Evolutionary conservation across 257 asterid species (phyloP).

Genomic region (Echites panduratus): DNA sequence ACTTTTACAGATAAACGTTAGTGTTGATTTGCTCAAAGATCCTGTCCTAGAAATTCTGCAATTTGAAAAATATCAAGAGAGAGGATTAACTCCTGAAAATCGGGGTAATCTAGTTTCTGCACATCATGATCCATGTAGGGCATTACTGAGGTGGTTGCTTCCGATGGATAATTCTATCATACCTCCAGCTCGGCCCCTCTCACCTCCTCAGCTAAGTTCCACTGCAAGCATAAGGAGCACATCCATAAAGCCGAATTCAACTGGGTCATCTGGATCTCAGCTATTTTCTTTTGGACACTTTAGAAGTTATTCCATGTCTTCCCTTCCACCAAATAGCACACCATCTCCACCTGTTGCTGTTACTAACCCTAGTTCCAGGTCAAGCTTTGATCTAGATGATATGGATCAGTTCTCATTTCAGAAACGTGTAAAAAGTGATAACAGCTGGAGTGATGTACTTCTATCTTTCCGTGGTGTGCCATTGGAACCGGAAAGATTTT

Average conservation of each 20-base stretch:
- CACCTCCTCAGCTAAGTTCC: constrained; percentile 67
- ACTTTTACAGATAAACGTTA: constrained; percentile 87
- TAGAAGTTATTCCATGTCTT: constrained; percentile 97
- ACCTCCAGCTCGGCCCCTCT: constrained; percentile 56
- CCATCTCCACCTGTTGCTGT: constrained; percentile 46
- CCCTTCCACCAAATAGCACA: constrained; percentile 63
- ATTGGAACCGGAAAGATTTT: constrained; percentile 85
- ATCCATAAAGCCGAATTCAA: constrained; percentile 46
- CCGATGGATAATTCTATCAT: constrained; percentile 85
- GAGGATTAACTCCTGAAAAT: constrained; percentile 39
- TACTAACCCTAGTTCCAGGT: constrained; percentile 45
- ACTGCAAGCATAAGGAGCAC: constrained; percentile 66
- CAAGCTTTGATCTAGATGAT: constrained; percentile 58
- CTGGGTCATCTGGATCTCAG: constrained; percentile 82
- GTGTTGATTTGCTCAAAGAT: constrained; percentile 61
- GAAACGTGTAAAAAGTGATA: constrained; percentile 50
- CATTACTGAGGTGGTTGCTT: constrained; percentile 83
- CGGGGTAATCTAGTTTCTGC: constrained; percentile 30
- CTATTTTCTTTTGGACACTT: constrained; percentile 79
- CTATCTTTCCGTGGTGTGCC: constrained; percentile 94
- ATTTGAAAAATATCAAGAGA: constrained; percentile 72
- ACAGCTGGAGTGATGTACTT: constrained; percentile 54
- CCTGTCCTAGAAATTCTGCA: constrained; percentile 96
- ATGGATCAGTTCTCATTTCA: constrained; percentile 72
- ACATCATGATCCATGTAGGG: constrained; percentile 71